Conservation (phyloP, 2,329 filamentous ascomycete species). For the Cryphonectria japonica region DNA sequence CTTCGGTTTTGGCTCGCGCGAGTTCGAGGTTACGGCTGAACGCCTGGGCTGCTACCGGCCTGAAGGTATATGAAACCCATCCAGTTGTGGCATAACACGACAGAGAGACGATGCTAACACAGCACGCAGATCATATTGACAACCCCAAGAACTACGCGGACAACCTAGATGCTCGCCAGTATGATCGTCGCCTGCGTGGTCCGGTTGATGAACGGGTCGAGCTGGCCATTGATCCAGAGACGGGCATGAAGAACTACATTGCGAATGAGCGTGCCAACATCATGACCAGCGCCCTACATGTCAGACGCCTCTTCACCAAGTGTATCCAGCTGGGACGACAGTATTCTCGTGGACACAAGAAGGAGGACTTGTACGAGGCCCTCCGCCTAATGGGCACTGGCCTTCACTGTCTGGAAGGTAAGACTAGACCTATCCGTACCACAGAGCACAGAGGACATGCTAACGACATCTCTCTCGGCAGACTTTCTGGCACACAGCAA, state of each 20-base stretch:
- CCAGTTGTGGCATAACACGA: neutral
- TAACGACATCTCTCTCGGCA: conserved; percentile 33
- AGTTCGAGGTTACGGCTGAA: conserved; percentile 83
- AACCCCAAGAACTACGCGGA: conserved; percentile 83
- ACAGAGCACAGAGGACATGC: conserved; percentile 12
- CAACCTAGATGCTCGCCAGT: conserved; percentile 81
- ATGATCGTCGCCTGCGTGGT: conserved; percentile 79
- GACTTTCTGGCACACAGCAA: conserved; percentile 95
- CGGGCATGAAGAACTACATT: conserved; percentile 92
- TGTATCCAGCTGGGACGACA: conserved; percentile 80
- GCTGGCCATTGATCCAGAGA: conserved; percentile 74
- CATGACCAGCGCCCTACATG: conserved; percentile 78
- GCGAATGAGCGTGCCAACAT: conserved; percentile 79
- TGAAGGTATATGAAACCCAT: conserved; percentile 49
- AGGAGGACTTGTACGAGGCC: conserved; percentile 84
- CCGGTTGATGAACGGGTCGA: conserved; percentile 80
- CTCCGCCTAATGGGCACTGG: conserved; percentile 85
- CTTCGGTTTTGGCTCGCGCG: conserved; percentile 80
- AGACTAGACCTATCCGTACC: conserved; percentile 27
- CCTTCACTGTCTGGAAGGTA: conserved; percentile 83
- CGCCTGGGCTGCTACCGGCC: conserved; percentile 81
- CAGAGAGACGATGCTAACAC: neutral
- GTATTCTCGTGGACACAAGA: conserved; percentile 67
- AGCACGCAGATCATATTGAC: conserved; percentile 62
- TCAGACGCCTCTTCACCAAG: conserved; percentile 72